These are phyloP conservation scores for Diutina mesorugosa DNA, from an alignment of 1,139 yeast genomes.

Conservation along the genomic window DNA sequence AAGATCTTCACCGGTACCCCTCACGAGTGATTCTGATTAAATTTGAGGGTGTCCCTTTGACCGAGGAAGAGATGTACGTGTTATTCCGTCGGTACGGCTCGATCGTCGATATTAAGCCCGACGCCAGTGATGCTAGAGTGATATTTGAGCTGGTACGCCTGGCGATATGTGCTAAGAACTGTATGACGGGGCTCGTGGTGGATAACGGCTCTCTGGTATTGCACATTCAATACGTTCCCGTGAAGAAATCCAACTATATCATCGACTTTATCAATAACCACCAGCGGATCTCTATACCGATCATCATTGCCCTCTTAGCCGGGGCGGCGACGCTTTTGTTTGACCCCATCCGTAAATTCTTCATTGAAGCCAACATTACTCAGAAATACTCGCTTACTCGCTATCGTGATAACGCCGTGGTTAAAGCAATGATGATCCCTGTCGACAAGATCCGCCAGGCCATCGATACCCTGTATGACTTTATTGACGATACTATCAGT, in stretches of 20 bases:
- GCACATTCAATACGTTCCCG: constrained; percentile 62
- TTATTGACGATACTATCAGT: constrained; percentile 3
- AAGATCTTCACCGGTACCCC: constrained; percentile 73
- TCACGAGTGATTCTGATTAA: constrained; percentile 47
- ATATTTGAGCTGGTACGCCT: constrained; percentile 44
- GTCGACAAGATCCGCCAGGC: constrained; percentile 12
- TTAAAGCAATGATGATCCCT: constrained; percentile 20
- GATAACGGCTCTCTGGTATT: constrained; percentile 41
- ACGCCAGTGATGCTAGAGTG: constrained; percentile 26
- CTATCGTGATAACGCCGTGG: constrained; percentile 27
- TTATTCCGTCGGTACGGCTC: constrained; percentile 80
- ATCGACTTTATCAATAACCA: constrained; percentile 55
- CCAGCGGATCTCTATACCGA: constrained; percentile 67
- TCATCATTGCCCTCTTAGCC: constrained; percentile 20
- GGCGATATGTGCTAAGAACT: constrained; percentile 81
- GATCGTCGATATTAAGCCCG: constrained; percentile 60
- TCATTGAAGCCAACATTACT: background rate
- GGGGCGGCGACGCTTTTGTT: background rate
- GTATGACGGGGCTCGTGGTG: constrained; percentile 66
- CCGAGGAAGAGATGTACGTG: constrained; percentile 77
- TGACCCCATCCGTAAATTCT: constrained; percentile 1
- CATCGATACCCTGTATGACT: constrained; percentile 7
- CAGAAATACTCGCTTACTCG: constrained; percentile 12
- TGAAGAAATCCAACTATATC: constrained; percentile 37
- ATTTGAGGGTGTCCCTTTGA: constrained; percentile 61